Base-by-base conservation (phyloP, 2,329 filamentous ascomycete species). In the Cadophora luteo-olivacea region DNA sequence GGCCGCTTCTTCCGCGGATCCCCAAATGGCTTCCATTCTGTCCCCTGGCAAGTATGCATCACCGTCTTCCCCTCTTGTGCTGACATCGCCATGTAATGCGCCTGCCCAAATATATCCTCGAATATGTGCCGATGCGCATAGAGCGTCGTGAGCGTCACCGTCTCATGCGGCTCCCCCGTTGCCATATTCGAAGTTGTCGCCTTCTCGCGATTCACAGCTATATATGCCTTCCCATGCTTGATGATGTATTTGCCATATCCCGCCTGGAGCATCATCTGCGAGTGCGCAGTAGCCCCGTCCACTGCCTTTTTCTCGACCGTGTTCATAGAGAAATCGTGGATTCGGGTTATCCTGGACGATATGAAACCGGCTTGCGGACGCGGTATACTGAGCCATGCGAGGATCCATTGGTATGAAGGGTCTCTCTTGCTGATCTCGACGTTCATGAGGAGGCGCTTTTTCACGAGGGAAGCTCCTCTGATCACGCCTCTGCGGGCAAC, bases 341-440 rank as follows among this genome's bases (percentile, higher is more conserved):
- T 85, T 73, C 86, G 83, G 6, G 87, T 89, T 64, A 90, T 78
- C 51, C 84, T 85, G 36, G 82, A 85, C 24, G 85, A 84, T 45
- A 90, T 32, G 25, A 74, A 76, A 5, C 68, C 75, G 16, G 19
- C 55, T 77, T 84, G 80, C 65, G 89, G 86, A 63, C 94, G 92
- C 72, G 93, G 93, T 66, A 93, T 87, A 7, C 94, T 94, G 79
- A 99, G 92, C 94, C 96, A 99, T 72, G 94, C 91, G 11, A 99
- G 85, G 52, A 99, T 89, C 95, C 94, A 98, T 51, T 90, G 90
- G 79, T 98, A 99, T 1, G 95, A 94, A 55, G 93, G 89, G 81
- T 99, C 96, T 76, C 95, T 92, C 78, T 93, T 92, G 79, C 92
- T 95, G 80, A 99, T 97, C 81, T 99, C 96, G 76, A 99, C 89